These are phyloP conservation scores for Paramecium bursaria DNA, from an alignment of 73 alveolate species.

Conservation along the genomic window DNA sequence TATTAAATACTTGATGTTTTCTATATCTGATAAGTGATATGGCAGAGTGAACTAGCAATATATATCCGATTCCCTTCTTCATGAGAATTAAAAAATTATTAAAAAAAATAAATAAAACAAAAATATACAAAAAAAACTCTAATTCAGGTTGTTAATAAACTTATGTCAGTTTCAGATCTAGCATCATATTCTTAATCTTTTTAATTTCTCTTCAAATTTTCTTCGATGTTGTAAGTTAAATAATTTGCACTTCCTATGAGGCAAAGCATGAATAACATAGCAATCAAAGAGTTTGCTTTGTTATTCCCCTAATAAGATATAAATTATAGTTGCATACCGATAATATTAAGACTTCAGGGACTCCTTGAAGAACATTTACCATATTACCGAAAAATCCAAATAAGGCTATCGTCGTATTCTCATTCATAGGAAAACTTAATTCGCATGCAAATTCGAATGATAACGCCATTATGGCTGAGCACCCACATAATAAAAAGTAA, in stretches of 20 bases:
- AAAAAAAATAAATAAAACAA: not conserved
- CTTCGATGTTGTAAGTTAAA: constrained; percentile 24
- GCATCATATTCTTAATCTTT: constrained; percentile 26
- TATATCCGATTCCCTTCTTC: constrained; percentile 21
- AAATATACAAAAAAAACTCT: not conserved
- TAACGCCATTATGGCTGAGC: constrained; percentile 50
- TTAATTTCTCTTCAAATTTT: constrained; percentile 38
- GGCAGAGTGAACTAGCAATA: constrained; percentile 49
- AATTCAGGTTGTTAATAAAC: constrained; percentile 27
- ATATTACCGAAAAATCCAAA: constrained; percentile 49
- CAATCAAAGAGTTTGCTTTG: not conserved
- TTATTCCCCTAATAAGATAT: constrained; percentile 13
- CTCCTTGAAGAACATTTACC: constrained; percentile 33
- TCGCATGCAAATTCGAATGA: constrained; percentile 56
- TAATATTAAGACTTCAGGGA: constrained; percentile 50
- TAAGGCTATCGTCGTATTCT: constrained; percentile 44
- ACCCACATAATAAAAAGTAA: constrained; percentile 45
- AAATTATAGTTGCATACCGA: not conserved
- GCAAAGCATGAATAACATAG: constrained; percentile 36
- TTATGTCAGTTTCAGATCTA: constrained; percentile 41
- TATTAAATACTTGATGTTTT: constrained; percentile 36
- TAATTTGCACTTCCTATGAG: not conserved
- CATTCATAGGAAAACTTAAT: constrained; percentile 49
- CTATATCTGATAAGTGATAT: constrained; percentile 52
- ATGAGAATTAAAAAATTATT: constrained; percentile 11